Evolutionary conservation across 164 flowering plant genomes (phyloP), one percentile per base, ranked within the genome.

Genomic region (Platanus orientalis): DNA sequence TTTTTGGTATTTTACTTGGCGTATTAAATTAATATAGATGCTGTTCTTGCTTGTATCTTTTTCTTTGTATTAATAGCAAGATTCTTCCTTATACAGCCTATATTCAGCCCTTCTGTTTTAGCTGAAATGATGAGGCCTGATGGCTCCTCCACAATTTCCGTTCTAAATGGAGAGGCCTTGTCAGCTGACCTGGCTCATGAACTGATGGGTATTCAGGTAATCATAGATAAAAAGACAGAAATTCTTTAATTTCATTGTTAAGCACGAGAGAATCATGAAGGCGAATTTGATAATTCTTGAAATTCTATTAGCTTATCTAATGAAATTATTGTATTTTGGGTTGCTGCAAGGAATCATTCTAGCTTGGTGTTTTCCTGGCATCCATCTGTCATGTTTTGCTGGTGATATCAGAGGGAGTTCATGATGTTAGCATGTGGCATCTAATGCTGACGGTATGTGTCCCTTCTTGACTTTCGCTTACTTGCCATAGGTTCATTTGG

Each of bases 141-240:
- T 73, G 96, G 93, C 23, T 81, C 90, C 32, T 90, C 97, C 54
- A 79, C 93, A 34, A 66, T 93, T 60, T 71, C 96, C 45, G 84
- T 86, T 25, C 51, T 83, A 61, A 73, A 67, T 73, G 88, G 93
- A 53, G 97, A 93, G 73, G 58, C 79, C 36, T 63, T 85, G 45
- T 80, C 98, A 52, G 90, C 98, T 64, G 98, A 93, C 64, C 71
- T 93, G 77, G 98, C 96, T 78, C 87, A 87, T 78, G 97, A 93
- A 74, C 59, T 93, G 63, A 88, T 90, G 89, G 66, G 81, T 60
- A 88, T 90, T 61, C 98, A 88, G 98, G 98, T 93, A 79, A 66
- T 53, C 62, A 53, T 30, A 36, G 32, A 61, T n/a, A n/a, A 48
- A 62, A 26, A 17, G 61, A 53, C 16, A 21, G 53, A 39, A 3